phyloP scores from a whole-genome alignment of 2,329 filamentous ascomycete species.

The Tolypocladium pustulatum region DNA sequence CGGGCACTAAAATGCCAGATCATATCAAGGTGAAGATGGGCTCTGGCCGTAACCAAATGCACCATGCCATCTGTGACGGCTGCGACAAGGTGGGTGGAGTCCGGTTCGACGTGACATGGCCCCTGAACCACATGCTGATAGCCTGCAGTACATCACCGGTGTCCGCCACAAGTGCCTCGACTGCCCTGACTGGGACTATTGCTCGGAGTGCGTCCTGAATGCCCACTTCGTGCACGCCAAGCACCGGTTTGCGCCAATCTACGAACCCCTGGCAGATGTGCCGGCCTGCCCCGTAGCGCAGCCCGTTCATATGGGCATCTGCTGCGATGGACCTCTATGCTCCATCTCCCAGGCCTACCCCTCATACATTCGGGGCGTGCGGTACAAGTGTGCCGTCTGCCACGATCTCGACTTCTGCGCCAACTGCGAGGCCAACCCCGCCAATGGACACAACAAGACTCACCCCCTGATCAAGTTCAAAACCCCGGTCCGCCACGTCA shows the following conservation, averaged over 20 bases:
- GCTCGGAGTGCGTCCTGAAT: constrained; percentile 60
- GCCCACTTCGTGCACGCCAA: constrained; percentile 62
- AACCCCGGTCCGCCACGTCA: constrained; percentile 80
- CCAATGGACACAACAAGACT: constrained; percentile 83
- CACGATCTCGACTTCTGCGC: constrained; percentile 92
- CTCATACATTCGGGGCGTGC: constrained; percentile 73
- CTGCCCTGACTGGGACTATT: constrained; percentile 98
- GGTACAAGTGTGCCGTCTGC: constrained; percentile 97
- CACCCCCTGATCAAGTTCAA: constrained; percentile 97
- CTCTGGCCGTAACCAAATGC: constrained; percentile 69
- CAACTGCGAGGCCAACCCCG: constrained; percentile 80
- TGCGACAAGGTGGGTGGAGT: constrained; percentile 51
- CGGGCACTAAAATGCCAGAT: constrained; percentile 49
- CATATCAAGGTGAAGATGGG: constrained; percentile 58
- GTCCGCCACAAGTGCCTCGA: constrained; percentile 93
- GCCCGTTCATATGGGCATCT: constrained; percentile 69
- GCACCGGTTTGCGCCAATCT: constrained; percentile 84
- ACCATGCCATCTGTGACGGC: constrained; percentile 88
- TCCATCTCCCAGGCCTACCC: constrained; percentile 38
- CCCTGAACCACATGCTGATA: not conserved
- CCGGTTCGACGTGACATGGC: not conserved
- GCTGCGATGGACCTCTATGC: constrained; percentile 91
- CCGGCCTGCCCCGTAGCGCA: constrained; percentile 9
- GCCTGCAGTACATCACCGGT: constrained; percentile 57
- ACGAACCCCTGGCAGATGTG: constrained; percentile 48